Conservation (phyloP, 768 basidiomycete genomes). For the Tylopilus sp. region DNA sequence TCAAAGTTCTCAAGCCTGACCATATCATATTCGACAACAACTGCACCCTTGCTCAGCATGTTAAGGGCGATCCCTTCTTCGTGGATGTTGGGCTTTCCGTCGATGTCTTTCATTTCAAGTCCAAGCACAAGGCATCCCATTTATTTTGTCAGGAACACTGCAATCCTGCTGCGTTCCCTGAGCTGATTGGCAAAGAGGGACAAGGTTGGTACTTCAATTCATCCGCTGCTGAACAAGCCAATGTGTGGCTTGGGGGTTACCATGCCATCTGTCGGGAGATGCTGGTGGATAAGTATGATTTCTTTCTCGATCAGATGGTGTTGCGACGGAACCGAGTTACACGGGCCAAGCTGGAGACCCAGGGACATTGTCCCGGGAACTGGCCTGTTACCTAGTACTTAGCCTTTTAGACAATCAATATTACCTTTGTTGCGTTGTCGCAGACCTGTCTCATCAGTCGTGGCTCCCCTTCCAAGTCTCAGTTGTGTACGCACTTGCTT, state of each 20-base stretch:
- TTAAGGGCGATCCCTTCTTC: conserved; percentile 5
- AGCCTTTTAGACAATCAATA: too few relatives aligned
- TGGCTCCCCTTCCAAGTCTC: too few relatives aligned
- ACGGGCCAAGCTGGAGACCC: neutral
- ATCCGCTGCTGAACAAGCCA: neutral
- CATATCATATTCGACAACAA: conserved; percentile 12
- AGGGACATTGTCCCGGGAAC: neutral
- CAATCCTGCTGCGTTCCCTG: neutral
- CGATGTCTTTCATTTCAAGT: conserved; percentile 29
- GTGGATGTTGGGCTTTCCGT: conserved; percentile 26
- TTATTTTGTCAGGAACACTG: too few relatives aligned
- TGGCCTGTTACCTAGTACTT: neutral
- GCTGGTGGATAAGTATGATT: neutral
- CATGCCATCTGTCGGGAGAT: neutral
- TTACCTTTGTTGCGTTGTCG: too few relatives aligned
- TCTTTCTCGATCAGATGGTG: neutral
- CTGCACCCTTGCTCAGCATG: conserved; percentile 3
- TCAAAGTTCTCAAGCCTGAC: neutral
- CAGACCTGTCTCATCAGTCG: too few relatives aligned
- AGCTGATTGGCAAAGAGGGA: neutral
- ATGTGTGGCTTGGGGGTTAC: neutral
- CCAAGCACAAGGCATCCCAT: neutral
- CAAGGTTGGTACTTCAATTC: neutral
- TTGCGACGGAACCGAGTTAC: neutral
- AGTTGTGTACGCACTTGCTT: too few relatives aligned